phyloP scores from a whole-genome alignment of 129 eudicot species.

The Calendula officinalis region DNA sequence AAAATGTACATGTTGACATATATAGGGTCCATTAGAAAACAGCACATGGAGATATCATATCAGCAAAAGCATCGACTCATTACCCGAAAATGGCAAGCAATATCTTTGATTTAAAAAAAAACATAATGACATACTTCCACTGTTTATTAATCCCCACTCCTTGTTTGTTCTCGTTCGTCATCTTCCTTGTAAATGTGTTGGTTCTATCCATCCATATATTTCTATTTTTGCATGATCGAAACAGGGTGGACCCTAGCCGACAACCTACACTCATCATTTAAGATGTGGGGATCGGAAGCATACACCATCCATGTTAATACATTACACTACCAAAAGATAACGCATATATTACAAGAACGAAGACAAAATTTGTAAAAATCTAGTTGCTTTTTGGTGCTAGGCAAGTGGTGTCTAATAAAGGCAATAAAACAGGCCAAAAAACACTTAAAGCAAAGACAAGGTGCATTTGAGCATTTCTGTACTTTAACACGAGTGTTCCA shows the following conservation, averaged over 20 bases:
- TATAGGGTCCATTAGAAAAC: not conserved
- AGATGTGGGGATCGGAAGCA: not conserved
- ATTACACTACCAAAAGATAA: not conserved
- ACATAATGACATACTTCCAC: not conserved
- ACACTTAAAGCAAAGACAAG: not conserved
- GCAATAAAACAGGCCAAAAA: not conserved
- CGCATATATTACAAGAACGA: not conserved
- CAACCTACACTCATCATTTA: not conserved
- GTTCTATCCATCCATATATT: not conserved
- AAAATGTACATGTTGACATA: not conserved
- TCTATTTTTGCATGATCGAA: constrained; percentile 5
- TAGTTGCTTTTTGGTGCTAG: not conserved
- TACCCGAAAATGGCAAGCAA: not conserved
- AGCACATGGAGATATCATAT: constrained; percentile 1
- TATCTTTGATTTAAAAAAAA: not conserved
- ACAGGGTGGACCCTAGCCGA: not conserved
- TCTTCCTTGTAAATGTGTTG: constrained; percentile 12
- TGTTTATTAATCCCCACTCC: constrained; percentile 9
- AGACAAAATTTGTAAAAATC: not conserved
- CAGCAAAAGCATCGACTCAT: constrained; percentile 11
- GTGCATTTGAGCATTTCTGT: not conserved
- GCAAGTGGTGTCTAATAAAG: not conserved
- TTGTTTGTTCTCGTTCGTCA: not conserved
- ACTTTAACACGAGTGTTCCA: not conserved
- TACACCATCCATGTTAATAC: not conserved